Evolutionary conservation across 805 yeast species (phyloP), one percentile per base, ranked within the genome.

Genomic region (Starmerella stellata): DNA sequence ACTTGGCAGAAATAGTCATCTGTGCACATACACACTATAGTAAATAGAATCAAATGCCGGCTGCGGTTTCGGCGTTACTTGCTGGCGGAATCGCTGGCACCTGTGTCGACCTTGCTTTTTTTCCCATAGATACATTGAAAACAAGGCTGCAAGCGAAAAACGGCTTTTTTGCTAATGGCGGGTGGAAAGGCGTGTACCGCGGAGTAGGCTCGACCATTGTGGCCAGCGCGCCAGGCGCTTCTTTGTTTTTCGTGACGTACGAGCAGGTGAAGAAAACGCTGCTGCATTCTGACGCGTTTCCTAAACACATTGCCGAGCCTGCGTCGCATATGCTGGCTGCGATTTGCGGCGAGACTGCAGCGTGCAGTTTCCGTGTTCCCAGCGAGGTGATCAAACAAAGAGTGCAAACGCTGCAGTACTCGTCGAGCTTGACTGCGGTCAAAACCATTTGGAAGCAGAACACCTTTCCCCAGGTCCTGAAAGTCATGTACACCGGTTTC

Each of bases 331-430:
- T 90, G 96, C 42, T 71, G 2, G 65, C 90, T 19, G 94, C 96
- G 1, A 77, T 93, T 1, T 52, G 74, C 13, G 98, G 98, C 41
- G 99, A 90, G 54, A 65, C 83, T 14, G 77, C 90, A 1, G 98
- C 98, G 0, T 90, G 99, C 57, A 59, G 77, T 41, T 90, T 90
- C 1, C 66, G 99, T 41, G 99, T 90, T 1, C 99, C 99, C 0
- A 92, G 93, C 0, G 99, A 90, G 55, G 93, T 90, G 20, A 74
- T 90, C 50, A 90, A 90, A 59, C 98, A 90, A 60, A 66, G 95
- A 41, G 79, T 96, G 1, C 99, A 90, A 57, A 73, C 94, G 0
- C 62, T 73, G 30, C 66, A 63, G 36, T 62, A 64, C 50, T 56
- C 60, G 30, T 59, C 72, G 0, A 81, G 95, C 8, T 64, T 65